Evolutionary conservation across 2,329 filamentous ascomycete genomes (phyloP).

Genomic region (Dactylellina cionopaga): DNA sequence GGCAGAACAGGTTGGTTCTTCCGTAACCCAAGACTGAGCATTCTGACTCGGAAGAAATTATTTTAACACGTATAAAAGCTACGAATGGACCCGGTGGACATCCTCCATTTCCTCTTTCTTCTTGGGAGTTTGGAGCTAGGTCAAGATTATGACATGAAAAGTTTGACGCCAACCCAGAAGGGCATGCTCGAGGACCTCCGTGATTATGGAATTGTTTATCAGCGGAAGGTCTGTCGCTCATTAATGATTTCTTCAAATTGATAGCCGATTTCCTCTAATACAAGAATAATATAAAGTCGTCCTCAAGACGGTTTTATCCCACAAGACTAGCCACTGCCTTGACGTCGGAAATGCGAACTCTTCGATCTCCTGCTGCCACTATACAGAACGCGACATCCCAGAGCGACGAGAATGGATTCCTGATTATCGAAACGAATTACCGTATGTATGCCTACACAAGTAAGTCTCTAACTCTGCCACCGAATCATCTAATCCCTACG

Average conservation of each 20-base stretch:
- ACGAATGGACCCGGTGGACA: conserved; percentile 87
- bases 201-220: conserved; percentile 91
- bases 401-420: conserved; percentile 74
- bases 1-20: conserved; percentile 68
- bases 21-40: background rate
- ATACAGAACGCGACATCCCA: conserved; percentile 72
- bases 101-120: conserved; percentile 95
- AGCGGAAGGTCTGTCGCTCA: conserved; percentile 52
- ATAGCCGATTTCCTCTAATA: background rate
- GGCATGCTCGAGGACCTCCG: conserved; percentile 90
- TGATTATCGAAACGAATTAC: conserved; percentile 98
- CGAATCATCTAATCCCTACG: background rate
- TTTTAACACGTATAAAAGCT: conserved; percentile 61
- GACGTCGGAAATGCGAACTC: conserved; percentile 75
- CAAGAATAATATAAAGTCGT: conserved; percentile 56
- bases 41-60: background rate
- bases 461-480: background rate
- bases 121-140: conserved; percentile 92
- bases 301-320: conserved; percentile 75
- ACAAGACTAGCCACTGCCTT: conserved; percentile 94
- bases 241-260: background rate
- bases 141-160: conserved; percentile 85
- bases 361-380: conserved; percentile 75
- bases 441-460: conserved; percentile 94
- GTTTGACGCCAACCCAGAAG: conserved; percentile 80